A percentile compares a stretch with the other conserved stretches of the same genome.
phyloP scores from a whole-genome alignment of 1,284 basidiomycete genomes.

The Agroathelia rolfsii region DNA sequence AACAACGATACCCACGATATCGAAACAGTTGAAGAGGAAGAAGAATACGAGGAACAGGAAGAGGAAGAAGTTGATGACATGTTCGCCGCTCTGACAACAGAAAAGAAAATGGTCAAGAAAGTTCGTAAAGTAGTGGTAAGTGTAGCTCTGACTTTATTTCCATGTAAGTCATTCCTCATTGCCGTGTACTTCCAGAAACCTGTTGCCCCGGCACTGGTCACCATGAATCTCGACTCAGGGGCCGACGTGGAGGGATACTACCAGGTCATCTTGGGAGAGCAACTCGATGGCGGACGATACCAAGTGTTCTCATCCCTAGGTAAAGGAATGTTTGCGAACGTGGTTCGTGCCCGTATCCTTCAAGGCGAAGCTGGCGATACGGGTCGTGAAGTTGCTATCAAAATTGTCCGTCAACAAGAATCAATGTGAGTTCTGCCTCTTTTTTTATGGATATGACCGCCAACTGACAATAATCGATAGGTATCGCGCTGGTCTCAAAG shows the following conservation, averaged over 20 bases:
- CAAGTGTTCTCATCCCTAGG: slow-evolving; percentile 92
- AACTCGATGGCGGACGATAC: slow-evolving; percentile 87
- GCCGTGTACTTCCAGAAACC: slow-evolving; percentile 32
- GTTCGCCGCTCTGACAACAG: slow-evolving; percentile 63
- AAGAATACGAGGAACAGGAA: slow-evolving; percentile 45
- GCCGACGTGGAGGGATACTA: slow-evolving; percentile 95
- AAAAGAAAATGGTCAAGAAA: slow-evolving; percentile 53
- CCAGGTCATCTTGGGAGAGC: slow-evolving; percentile 87
- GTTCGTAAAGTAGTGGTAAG: slow-evolving; percentile 44
- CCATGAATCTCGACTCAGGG: slow-evolving; percentile 62
- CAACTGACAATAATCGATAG: slow-evolving; percentile 27
- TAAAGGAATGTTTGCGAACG: slow-evolving; percentile 98
- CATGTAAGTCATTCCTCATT: slow-evolving; percentile 9
- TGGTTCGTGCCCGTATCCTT: slow-evolving; percentile 83
- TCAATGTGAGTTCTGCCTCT: slow-evolving; percentile 67
- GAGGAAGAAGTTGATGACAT: slow-evolving; percentile 83
- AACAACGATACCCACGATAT: slow-evolving; percentile 32
- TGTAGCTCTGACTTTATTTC: slow-evolving; percentile 14
- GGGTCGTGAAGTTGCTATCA: slow-evolving; percentile 91
- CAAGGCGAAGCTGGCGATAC: slow-evolving; percentile 55
- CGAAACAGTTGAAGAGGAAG: slow-evolving; percentile 51
- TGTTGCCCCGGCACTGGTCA: slow-evolving; percentile 52
- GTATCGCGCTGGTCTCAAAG: slow-evolving; percentile 93
- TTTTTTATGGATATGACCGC: slow-evolving; percentile 4
- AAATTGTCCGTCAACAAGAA: slow-evolving; percentile 93